phyloP scores from a whole-genome alignment of 495 filamentous ascomycete genomes.

The Lasiosphaeria miniovina region DNA sequence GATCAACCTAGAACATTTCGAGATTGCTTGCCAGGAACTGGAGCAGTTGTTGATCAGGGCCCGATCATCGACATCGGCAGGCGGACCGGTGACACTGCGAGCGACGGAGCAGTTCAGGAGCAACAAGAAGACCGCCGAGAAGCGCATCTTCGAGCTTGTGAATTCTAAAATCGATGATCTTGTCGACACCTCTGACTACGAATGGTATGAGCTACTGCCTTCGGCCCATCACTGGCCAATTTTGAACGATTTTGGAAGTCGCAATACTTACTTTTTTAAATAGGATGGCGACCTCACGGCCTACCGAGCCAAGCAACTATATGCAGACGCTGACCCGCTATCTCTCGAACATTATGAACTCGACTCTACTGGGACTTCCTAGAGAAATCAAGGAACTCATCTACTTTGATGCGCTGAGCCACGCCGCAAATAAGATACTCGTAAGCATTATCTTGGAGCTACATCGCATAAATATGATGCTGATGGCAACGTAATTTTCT shows the following conservation, averaged over 20 bases:
- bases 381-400: slow-evolving; percentile 95
- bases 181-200: slow-evolving; percentile 93
- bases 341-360: slow-evolving; percentile 94
- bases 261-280: neutral
- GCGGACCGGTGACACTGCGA: slow-evolving; percentile 66
- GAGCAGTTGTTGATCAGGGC: slow-evolving; percentile 79
- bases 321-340: slow-evolving; percentile 91
- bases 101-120: slow-evolving; percentile 82
- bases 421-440: slow-evolving; percentile 83
- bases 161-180: slow-evolving; percentile 99
- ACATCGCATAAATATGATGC: neutral
- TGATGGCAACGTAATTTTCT: neutral
- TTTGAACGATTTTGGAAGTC: neutral
- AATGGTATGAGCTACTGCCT: slow-evolving; percentile 60
- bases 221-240: neutral
- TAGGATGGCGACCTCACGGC: slow-evolving; percentile 61
- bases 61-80: slow-evolving; percentile 72
- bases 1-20: slow-evolving; percentile 96
- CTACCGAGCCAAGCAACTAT: slow-evolving; percentile 77
- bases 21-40: slow-evolving; percentile 83
- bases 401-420: slow-evolving; percentile 92
- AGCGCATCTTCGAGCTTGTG: slow-evolving; percentile 96
- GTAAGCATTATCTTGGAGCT: slow-evolving; percentile 38
- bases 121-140: slow-evolving; percentile 94
- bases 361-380: slow-evolving; percentile 84